Evolutionary conservation across 805 yeast genomes (phyloP).

Genomic region (Metschnikowia sp.): DNA sequence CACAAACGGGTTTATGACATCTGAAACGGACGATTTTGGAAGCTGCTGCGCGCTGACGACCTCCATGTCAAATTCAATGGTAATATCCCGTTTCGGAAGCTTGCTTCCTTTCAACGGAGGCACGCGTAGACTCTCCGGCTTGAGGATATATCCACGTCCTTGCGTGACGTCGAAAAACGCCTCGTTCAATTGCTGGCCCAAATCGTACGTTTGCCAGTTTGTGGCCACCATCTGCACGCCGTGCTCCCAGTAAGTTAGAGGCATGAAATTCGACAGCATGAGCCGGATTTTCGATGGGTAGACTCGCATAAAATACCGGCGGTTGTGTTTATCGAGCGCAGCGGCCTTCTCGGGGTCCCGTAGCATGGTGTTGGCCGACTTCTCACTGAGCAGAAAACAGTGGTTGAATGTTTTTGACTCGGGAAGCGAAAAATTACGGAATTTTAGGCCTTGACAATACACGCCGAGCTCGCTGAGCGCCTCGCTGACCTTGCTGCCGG

Average conservation of each 20-base stretch:
- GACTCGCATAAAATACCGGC: slow-evolving; percentile 69
- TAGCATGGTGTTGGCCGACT: slow-evolving; percentile 57
- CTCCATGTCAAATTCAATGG: slow-evolving; percentile 23
- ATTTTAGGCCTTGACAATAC: slow-evolving; percentile 72
- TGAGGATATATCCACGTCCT: slow-evolving; percentile 72
- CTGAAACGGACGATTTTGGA: slow-evolving; percentile 56
- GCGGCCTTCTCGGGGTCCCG: slow-evolving; percentile 55
- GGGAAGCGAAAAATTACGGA: slow-evolving; percentile 78
- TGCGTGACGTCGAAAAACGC: slow-evolving; percentile 67
- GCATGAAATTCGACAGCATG: slow-evolving; percentile 77
- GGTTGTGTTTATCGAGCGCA: slow-evolving; percentile 73
- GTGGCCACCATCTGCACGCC: slow-evolving; percentile 96
- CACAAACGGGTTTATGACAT: slow-evolving; percentile 55
- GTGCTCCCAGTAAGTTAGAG: slow-evolving; percentile 72
- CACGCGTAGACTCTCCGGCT: slow-evolving; percentile 52
- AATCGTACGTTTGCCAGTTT: slow-evolving; percentile 91
- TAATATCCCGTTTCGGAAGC: slow-evolving; percentile 1
- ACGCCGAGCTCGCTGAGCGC: slow-evolving; percentile 62
- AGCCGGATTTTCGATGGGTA: slow-evolving; percentile 82
- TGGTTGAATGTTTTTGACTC: slow-evolving; percentile 80
- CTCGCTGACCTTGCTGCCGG: slow-evolving; percentile 25
- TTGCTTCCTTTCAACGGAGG: slow-evolving; percentile 26
- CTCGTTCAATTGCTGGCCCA: slow-evolving; percentile 84
- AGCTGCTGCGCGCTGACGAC: slow-evolving; percentile 83
- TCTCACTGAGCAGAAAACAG: slow-evolving; percentile 84